Conservation (phyloP, 2,329 filamentous ascomycete species). For the Botrytis fragariae region DNA sequence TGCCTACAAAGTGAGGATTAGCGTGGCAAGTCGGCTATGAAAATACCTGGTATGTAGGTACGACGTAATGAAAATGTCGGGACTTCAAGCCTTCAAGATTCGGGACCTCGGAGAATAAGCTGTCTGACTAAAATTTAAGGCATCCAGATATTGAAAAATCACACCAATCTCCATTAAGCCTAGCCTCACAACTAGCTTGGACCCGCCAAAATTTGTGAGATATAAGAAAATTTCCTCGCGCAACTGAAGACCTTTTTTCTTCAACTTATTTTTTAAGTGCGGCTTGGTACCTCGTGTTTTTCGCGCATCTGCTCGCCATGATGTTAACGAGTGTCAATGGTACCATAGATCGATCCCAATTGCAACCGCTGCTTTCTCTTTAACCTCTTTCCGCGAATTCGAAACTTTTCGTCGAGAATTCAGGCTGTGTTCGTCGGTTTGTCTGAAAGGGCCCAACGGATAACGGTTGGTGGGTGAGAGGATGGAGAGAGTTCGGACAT, state of each 20-base stretch:
- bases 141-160: not conserved
- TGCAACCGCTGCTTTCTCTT: slow-evolving; percentile 59
- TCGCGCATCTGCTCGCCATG: slow-evolving; percentile 25
- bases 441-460: slow-evolving; percentile 33
- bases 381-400: slow-evolving; percentile 42
- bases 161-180: not conserved
- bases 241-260: not conserved
- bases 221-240: not conserved
- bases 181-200: not conserved
- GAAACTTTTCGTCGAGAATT: slow-evolving; percentile 10
- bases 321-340: slow-evolving; percentile 39
- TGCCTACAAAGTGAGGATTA: not conserved
- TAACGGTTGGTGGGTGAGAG: slow-evolving; percentile 32
- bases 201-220: not conserved
- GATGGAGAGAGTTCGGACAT: slow-evolving; percentile 55
- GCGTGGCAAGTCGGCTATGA: not conserved
- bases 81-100: not conserved
- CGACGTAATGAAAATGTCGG: not conserved
- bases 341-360: slow-evolving; percentile 57
- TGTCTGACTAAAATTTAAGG: not conserved
- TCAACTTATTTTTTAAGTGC: slow-evolving; percentile 33
- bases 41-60: too few species aligned
- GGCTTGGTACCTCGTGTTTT: slow-evolving; percentile 32
- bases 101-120: not conserved
- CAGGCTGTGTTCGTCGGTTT: slow-evolving; percentile 28